These are phyloP conservation scores for Nigrospora oryzae DNA, from an alignment of 2,329 filamentous ascomycete species.

Conservation along the genomic window DNA sequence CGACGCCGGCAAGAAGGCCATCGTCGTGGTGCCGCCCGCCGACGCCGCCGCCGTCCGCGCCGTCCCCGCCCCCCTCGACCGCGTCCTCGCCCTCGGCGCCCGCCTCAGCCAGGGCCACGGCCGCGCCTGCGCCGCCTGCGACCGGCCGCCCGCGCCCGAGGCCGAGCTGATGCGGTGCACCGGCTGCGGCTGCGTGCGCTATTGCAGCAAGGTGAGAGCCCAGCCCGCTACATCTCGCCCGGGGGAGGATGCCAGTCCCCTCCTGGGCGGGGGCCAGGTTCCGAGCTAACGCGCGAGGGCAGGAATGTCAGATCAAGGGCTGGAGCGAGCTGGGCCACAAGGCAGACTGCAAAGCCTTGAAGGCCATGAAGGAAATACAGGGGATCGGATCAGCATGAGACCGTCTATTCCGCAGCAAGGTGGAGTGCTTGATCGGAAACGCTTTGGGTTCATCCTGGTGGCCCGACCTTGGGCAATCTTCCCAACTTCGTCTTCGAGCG, in stretches of 20 bases:
- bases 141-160: not conserved
- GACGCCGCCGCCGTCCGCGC: not conserved
- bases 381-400: no score
- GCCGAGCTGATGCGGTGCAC: conserved; percentile 1
- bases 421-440: no score
- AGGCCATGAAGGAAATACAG: conserved; percentile 17
- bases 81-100: conserved; percentile 16
- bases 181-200: conserved; percentile 17
- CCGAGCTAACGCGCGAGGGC: not conserved
- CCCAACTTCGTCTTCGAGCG: no score
- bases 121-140: conserved; percentile 1
- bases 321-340: conserved; percentile 35
- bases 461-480: no score
- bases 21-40: conserved; percentile 14
- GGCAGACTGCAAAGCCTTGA: conserved; percentile 32
- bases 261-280: not conserved
- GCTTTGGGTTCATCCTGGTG: no score
- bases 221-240: no score
- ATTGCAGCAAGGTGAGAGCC: conserved; percentile 37
- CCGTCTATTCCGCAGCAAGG: no score
- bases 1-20: conserved; percentile 26
- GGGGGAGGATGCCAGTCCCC: no score
- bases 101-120: conserved; percentile 12
- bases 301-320: conserved; percentile 33
- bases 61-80: conserved; percentile 21